Conservation (phyloP, 1,139 yeast species). For the Casaregolazyma suthepensis region DNA sequence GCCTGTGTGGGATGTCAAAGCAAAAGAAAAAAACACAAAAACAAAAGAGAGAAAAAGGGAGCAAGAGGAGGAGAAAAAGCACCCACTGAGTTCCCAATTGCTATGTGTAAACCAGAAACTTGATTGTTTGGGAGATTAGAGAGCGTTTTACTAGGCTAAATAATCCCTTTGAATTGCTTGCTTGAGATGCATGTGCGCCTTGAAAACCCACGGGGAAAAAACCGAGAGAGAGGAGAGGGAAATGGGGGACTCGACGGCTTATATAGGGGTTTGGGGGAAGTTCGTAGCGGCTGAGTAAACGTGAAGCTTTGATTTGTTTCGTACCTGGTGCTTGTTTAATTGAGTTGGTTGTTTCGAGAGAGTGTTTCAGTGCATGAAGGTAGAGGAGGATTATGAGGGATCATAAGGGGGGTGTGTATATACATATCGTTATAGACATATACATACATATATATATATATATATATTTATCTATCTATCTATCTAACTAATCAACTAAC, state of each 20-base stretch:
- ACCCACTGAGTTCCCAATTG: neutral
- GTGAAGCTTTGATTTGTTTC: no score
- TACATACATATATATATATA: no score
- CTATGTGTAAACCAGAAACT: no score
- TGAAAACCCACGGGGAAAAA: neutral
- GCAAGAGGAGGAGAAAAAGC: constrained; percentile 4
- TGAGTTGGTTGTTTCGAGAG: no score
- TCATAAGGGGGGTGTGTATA: no score
- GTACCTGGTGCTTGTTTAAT: no score
- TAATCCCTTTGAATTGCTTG: neutral
- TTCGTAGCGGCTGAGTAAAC: no score
- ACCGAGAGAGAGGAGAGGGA: neutral
- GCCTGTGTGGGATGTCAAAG: constrained; percentile 10
- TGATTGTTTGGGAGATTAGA: neutral
- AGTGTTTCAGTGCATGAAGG: neutral
- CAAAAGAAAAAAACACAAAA: constrained; percentile 7
- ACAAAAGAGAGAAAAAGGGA: neutral
- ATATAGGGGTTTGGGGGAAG: no score
- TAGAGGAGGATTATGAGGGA: no score
- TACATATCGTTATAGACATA: no score
- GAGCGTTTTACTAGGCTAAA: neutral
- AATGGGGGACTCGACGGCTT: neutral
- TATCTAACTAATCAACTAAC: no score
- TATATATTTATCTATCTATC: neutral
- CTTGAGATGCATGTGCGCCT: neutral